Percentiles rank a stretch among this genome's conserved stretches.
Conservation (phyloP, 371 early-diverging fungal genomes). For the Mortierella sp. region DNA sequence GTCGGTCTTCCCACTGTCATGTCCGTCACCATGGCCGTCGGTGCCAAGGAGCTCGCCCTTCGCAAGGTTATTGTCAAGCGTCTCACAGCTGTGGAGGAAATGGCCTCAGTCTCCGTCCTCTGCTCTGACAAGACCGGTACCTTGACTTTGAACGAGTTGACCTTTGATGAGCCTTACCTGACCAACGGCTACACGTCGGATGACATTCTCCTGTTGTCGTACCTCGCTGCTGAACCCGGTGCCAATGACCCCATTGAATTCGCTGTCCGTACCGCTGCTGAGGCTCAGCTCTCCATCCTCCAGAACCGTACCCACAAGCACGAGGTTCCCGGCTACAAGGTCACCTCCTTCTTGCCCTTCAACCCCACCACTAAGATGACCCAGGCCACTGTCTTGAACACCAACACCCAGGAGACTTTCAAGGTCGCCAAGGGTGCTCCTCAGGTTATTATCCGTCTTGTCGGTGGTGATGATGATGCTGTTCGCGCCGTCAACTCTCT, state of each 20-base stretch:
- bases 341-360: slow-evolving; percentile 88
- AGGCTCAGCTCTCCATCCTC: slow-evolving; percentile 77
- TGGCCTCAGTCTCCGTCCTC: slow-evolving; percentile 91
- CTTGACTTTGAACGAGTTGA: slow-evolving; percentile 92
- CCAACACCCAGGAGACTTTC: slow-evolving; percentile 73
- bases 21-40: slow-evolving; percentile 97
- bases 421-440: slow-evolving; percentile 95
- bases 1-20: slow-evolving; percentile 96
- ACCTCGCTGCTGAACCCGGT: slow-evolving; percentile 90
- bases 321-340: slow-evolving; percentile 84
- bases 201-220: slow-evolving; percentile 85
- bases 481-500: slow-evolving; percentile 80
- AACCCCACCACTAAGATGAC: slow-evolving; percentile 92
- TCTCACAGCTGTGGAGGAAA: slow-evolving; percentile 93
- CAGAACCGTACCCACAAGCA: slow-evolving; percentile 64
- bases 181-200: slow-evolving; percentile 74
- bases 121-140: slow-evolving; percentile 99
- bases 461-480: slow-evolving; percentile 81
- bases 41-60: slow-evolving; percentile 90
- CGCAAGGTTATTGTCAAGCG: slow-evolving; percentile 96
- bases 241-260: slow-evolving; percentile 93
- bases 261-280: slow-evolving; percentile 86
- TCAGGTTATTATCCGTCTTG: slow-evolving; percentile 88
- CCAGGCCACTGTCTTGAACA: slow-evolving; percentile 82
- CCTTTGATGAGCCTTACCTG: slow-evolving; percentile 90